These are phyloP conservation scores for Aspergillus sp. DNA, from an alignment of 2,329 filamentous ascomycete genomes.

Conservation along the genomic window DNA sequence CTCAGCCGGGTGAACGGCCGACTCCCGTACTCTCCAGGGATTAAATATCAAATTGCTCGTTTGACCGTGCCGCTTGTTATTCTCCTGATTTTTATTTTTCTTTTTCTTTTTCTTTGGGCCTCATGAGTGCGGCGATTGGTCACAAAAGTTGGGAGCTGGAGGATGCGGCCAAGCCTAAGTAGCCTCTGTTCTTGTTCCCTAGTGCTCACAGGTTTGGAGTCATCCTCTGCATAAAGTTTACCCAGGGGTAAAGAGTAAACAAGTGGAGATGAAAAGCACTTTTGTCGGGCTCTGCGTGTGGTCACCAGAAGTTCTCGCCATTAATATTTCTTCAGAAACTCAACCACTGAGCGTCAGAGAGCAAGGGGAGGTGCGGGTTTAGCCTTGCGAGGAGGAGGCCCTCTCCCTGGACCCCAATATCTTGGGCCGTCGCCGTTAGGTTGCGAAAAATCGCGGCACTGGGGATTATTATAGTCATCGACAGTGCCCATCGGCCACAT, in stretches of 20 bases:
- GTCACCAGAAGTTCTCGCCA: background rate
- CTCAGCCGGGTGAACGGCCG: background rate
- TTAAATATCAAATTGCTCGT: background rate
- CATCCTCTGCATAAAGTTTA: background rate
- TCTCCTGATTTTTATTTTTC: background rate
- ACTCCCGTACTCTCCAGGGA: background rate
- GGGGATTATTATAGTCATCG: constrained; percentile 55
- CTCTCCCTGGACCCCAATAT: constrained; percentile 26
- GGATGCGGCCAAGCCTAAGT: background rate
- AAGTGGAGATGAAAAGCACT: background rate
- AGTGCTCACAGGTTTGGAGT: background rate
- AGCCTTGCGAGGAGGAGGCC: constrained; percentile 3
- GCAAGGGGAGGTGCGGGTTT: background rate
- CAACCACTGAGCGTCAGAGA: background rate
- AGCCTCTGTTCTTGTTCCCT: background rate
- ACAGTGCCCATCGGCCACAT: constrained; percentile 62
- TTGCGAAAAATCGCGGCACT: constrained; percentile 38
- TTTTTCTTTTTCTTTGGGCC: background rate
- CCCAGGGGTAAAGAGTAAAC: background rate
- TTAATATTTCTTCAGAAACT: background rate
- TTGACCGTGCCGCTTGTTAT: background rate
- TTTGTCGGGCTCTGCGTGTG: background rate
- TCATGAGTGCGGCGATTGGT: background rate
- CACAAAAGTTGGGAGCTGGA: background rate
- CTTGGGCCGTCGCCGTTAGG: constrained; percentile 22